phyloP scores from a whole-genome alignment of 306 rosid species.

The Carpinus fangiana region DNA sequence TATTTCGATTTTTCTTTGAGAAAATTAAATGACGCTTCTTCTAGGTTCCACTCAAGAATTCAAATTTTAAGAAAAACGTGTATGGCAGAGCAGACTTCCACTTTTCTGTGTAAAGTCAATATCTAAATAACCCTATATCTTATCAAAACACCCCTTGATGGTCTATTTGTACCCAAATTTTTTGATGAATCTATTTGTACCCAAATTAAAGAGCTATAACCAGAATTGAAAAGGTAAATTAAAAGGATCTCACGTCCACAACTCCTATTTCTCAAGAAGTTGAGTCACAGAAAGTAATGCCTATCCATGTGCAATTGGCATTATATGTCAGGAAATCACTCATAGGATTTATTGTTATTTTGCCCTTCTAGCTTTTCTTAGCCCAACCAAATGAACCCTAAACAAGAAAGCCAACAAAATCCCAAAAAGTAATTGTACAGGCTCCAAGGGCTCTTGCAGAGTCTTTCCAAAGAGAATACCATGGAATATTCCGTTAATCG shows the following conservation, averaged over 20 bases:
- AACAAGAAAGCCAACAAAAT: slow-evolving; percentile 26
- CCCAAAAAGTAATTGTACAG: slow-evolving; percentile 22
- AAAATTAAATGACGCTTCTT: neutral
- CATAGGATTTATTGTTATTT: neutral
- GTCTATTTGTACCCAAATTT: neutral
- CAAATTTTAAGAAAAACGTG: neutral
- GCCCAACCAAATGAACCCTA: slow-evolving; percentile 25
- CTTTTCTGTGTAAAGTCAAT: neutral
- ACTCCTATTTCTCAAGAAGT: neutral
- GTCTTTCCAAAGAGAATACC: slow-evolving; percentile 40
- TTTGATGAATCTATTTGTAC: slow-evolving; percentile 1
- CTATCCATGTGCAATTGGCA: neutral
- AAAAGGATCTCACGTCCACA: neutral
- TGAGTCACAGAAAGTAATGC: neutral
- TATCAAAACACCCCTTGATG: neutral
- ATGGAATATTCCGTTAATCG: slow-evolving; percentile 66
- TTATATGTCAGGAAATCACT: slow-evolving; percentile 2
- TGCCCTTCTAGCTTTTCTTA: slow-evolving; percentile 6
- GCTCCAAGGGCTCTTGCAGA: slow-evolving; percentile 9
- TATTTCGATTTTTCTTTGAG: neutral
- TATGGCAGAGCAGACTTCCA: neutral
- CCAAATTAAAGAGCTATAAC: neutral
- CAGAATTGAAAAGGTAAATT: neutral
- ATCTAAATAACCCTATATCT: neutral
- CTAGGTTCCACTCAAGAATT: neutral